phyloP scores from a whole-genome alignment of 331 rosid genomes.

The Dryas integrifolia region DNA sequence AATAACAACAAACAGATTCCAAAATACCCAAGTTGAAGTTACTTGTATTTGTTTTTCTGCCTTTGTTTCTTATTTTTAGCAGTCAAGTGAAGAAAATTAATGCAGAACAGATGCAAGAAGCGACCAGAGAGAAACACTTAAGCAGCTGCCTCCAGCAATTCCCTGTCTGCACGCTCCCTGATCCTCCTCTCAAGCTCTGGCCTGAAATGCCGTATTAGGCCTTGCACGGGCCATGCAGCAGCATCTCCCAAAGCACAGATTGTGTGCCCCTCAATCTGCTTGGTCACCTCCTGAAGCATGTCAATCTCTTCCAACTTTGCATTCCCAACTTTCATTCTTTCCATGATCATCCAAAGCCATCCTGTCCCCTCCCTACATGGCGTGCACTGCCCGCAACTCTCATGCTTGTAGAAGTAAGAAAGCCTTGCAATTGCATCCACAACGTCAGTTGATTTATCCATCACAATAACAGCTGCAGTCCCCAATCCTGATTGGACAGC shows the following conservation, averaged over 20 bases:
- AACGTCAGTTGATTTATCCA: constrained; percentile 95
- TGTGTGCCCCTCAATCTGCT: constrained; percentile 99
- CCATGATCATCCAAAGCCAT: constrained; percentile 99
- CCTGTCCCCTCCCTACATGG: constrained; percentile 99
- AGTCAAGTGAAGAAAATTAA: constrained; percentile 19
- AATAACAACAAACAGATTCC: constrained; percentile 8
- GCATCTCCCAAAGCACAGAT: constrained; percentile 98
- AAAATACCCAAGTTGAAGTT: constrained; percentile 17
- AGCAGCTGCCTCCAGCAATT: constrained; percentile 86
- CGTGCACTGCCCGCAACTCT: constrained; percentile 99
- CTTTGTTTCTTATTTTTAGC: not conserved
- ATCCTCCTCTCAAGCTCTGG: constrained; percentile 99
- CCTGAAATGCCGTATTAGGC: constrained; percentile 95
- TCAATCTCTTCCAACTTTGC: constrained; percentile 98
- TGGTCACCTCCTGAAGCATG: constrained; percentile 98
- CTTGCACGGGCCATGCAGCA: constrained; percentile 99
- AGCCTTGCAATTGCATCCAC: constrained; percentile 99
- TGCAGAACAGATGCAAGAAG: constrained; percentile 19
- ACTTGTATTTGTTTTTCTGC: constrained; percentile 11
- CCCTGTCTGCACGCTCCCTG: constrained; percentile 82
- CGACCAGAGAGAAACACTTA: constrained; percentile 48
- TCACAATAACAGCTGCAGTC: constrained; percentile 98
- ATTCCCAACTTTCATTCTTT: constrained; percentile 93
- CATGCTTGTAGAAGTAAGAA: constrained; percentile 99
- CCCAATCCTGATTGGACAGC: constrained; percentile 90